Conservation (phyloP, 2,329 filamentous ascomycete species). For the Orbilia quercus region DNA sequence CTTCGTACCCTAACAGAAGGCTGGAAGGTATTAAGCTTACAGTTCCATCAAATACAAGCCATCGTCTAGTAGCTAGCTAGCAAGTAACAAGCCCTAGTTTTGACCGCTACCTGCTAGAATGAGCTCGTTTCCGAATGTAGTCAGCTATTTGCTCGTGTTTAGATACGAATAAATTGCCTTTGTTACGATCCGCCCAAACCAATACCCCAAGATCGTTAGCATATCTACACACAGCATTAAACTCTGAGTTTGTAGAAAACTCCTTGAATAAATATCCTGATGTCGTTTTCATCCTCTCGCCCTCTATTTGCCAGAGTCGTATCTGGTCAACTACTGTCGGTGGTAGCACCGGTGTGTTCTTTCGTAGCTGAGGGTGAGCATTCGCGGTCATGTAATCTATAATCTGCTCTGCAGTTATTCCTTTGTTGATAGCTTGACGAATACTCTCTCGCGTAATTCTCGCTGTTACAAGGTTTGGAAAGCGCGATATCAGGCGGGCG, state of each 20-base stretch:
- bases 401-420: constrained; percentile 95
- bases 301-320: constrained; percentile 95
- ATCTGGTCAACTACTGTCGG: constrained; percentile 98
- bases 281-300: constrained; percentile 88
- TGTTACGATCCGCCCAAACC: constrained; percentile 83
- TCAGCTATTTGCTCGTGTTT: constrained; percentile 87
- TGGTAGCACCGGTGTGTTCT: constrained; percentile 78
- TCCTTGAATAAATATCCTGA: constrained; percentile 90
- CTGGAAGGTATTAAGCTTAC: too few species aligned
- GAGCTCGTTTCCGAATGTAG: constrained; percentile 63
- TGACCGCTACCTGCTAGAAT: constrained; percentile 21
- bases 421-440: constrained; percentile 83
- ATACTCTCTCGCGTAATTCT: constrained; percentile 90
- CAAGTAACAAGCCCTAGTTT: too few species aligned
- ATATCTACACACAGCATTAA: constrained; percentile 77
- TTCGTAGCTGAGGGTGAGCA: constrained; percentile 89
- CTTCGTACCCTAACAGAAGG: too few species aligned
- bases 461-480: constrained; percentile 92
- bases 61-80: too few species aligned
- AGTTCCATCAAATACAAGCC: neutral
- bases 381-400: constrained; percentile 91
- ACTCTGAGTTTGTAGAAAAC: constrained; percentile 78
- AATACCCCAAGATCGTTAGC: constrained; percentile 91
- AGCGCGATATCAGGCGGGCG: constrained; percentile 85
- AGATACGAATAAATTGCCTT: constrained; percentile 89